Evolutionary conservation across 495 filamentous ascomycete species (phyloP), one percentile per base, ranked within the genome.

Genomic region (Ascobolus immersus): DNA sequence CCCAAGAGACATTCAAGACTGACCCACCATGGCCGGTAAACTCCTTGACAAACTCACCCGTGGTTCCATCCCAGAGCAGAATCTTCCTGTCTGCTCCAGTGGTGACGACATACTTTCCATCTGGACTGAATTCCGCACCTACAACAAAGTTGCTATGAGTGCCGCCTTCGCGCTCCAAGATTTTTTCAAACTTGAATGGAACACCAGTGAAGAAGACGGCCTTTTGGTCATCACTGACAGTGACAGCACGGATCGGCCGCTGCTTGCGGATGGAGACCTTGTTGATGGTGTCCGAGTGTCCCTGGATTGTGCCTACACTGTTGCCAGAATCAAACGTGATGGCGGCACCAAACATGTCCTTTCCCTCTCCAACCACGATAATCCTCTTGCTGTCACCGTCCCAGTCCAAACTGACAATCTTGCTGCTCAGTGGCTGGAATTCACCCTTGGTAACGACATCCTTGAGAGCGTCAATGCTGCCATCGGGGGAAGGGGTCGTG

Each of bases 311-410:
- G 28, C 86, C 86, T 8, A 96, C 86, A 20, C 70, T 78, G 56
- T 93, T 94, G 40, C 89, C 86, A 47, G 74, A 82, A 47, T 94
- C 89, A 46, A 78, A 84, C 5, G 79, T 91, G 46, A 94, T 84
- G 81, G 11, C 86, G 89, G 52, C 74, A 91, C 33, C 47, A 28
- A 44, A 46, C 46, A 77, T 67, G 53, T 94, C 80, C 49, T 84
- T 82, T 11, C 86, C 86, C 37, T 93, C 73, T 15, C 86, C 86
- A 13, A 94, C 89, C 7, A 84, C 89, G 40, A 93, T 90, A 33
- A 96, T 76, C 17, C 86, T 73, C 56, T 92, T 81, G 32, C 75
- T 82, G 52, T 96, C 86, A 29, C 84, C 89, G 51, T 94, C 86
- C 82, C 86, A 96, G 8, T 84, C 80, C 31, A 96, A 59, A 49